Evolutionary conservation across 1,284 basidiomycete species (phyloP), one percentile per base, ranked within the genome.

Genomic region (Puccinia hordei): DNA sequence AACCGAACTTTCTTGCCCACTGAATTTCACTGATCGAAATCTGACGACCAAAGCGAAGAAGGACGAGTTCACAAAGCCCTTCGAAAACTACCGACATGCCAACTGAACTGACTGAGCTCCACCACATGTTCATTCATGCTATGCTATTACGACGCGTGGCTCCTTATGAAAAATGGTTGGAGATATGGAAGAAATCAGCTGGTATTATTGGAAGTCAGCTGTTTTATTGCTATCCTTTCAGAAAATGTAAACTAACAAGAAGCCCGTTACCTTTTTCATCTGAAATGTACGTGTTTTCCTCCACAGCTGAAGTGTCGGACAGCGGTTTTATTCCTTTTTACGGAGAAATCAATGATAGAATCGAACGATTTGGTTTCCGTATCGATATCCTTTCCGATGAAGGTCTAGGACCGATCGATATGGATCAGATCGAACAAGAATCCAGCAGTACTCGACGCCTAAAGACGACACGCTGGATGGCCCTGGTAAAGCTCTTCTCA

Each of bases 91-190:
- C 33, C 35, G 61, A 38, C n/a, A 71, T 71, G 68, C 19, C 68
- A 22, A 24, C 51, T n/a, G 68, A 71, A 22, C 57, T 75, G 19
- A 61, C 73, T 1, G 57, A 75, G 44, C 73, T 63, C n/a, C 74
- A 77, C 49, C 74, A 77, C 44, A n/a, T 77, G 30, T 68, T 77
- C 63, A 27, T 77, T 35, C 74, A 77, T 53, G 74, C 74, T 22
- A 51, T 77, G 44, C 49, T 77, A 13, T 30, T 77, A 13, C 59
- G 74, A 77, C 59, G 74, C 41, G 61, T 44, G 30, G 74, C 74
- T 59, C 44, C 74, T 5, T 68, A 53, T 15, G 63, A 68, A 24
- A 49, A 65, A 33, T 77, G 74, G 61, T 17, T 66, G 8, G 61
- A 49, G 30, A n/a, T 77, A 22, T 77, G 46, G 44, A 77, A 51